Conservation (phyloP, 352 stramenopile species). For the Thalassiosira hispida region DNA sequence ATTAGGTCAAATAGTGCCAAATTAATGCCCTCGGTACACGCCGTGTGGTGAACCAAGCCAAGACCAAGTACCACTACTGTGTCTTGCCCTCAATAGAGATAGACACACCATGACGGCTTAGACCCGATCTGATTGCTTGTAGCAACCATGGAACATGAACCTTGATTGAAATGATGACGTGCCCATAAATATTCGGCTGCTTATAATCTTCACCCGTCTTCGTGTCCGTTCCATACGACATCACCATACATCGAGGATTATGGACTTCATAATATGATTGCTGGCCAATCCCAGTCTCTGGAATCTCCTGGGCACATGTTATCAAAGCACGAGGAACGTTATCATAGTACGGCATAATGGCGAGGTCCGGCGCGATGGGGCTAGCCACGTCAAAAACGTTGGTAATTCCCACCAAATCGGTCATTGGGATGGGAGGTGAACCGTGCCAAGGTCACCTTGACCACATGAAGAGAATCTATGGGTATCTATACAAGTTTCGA, state of each 20-base stretch:
- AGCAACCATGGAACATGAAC: neutral
- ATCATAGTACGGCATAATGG: neutral
- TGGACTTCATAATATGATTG: neutral
- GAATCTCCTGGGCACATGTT: neutral
- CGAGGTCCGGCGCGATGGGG: neutral
- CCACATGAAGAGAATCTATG: no score
- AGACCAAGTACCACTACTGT: neutral
- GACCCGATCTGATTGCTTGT: neutral
- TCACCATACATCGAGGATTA: neutral
- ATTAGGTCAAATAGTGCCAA: neutral
- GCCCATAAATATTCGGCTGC: neutral
- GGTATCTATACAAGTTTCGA: no score
- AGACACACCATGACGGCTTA: neutral
- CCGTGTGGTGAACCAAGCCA: neutral
- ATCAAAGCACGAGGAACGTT: neutral
- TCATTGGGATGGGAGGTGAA: no score
- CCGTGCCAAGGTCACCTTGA: no score
- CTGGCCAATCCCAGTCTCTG: neutral
- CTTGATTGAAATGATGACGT: neutral
- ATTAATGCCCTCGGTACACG: neutral
- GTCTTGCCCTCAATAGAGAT: neutral
- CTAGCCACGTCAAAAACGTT: neutral
- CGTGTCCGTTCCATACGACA: neutral
- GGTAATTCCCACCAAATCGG: neutral
- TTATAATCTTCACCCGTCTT: neutral